phyloP scores from a whole-genome alignment of 2,329 filamentous ascomycete genomes.

The Colletotrichum higginsianum region DNA sequence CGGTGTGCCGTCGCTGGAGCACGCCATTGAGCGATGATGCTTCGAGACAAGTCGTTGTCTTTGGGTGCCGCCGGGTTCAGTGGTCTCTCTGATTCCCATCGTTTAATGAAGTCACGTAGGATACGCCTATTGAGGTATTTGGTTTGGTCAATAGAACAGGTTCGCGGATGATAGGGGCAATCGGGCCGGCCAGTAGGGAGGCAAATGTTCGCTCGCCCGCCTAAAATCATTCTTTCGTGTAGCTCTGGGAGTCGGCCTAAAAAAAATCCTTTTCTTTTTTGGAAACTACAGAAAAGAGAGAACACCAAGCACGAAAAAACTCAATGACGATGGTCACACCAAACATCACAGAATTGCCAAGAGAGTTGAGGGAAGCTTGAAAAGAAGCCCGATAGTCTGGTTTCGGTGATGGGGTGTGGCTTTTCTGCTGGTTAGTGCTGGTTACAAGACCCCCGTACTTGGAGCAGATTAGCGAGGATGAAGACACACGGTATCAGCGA shows the following conservation, averaged over 20 bases:
- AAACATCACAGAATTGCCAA: neutral
- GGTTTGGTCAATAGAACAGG: too few species aligned
- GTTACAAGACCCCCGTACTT: constrained; percentile 25
- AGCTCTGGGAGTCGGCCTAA: too few species aligned
- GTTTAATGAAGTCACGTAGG: too few species aligned
- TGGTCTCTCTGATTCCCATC: neutral
- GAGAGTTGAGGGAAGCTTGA: neutral
- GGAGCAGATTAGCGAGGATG: constrained; percentile 43
- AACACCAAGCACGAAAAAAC: too few species aligned
- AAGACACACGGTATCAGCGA: constrained; percentile 19
- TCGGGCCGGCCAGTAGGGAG: too few species aligned
- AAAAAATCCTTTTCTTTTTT: too few species aligned
- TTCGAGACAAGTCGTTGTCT: neutral
- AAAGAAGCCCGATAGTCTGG: constrained; percentile 20
- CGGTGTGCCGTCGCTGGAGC: neutral
- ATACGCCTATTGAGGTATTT: too few species aligned
- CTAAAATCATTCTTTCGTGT: too few species aligned
- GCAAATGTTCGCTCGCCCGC: too few species aligned
- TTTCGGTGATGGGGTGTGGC: constrained; percentile 32
- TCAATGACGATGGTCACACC: neutral
- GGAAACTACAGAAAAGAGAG: too few species aligned
- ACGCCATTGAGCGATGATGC: too few species aligned
- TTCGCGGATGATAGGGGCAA: too few species aligned
- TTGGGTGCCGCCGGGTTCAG: neutral
- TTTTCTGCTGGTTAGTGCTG: constrained; percentile 15